phyloP scores from a whole-genome alignment of 176 grass and related monocot genomes.

The Melocanna baccifera region DNA sequence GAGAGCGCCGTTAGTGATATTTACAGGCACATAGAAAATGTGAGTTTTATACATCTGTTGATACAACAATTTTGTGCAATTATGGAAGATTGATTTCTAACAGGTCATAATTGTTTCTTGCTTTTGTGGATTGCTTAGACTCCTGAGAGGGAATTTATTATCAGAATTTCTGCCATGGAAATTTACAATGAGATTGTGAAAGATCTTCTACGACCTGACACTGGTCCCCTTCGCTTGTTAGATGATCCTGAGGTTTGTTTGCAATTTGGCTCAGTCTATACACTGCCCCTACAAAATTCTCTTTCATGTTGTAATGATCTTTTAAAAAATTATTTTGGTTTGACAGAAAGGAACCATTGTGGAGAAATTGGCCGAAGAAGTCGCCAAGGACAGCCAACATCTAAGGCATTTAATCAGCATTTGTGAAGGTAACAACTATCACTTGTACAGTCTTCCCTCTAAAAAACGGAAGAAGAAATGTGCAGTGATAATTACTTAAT shows the following conservation, averaged over 20 bases:
- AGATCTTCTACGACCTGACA: conserved; percentile 91
- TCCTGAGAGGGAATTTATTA: conserved; percentile 67
- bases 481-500: conserved; percentile 11
- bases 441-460: background rate
- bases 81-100: conserved; percentile 9
- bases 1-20: conserved; percentile 88
- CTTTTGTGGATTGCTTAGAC: conserved; percentile 46
- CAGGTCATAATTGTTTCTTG: conserved; percentile 8
- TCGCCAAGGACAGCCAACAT: conserved; percentile 69
- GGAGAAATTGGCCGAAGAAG: conserved; percentile 91
- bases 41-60: conserved; percentile 37
- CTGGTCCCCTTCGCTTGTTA: conserved; percentile 78
- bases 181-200: conserved; percentile 97
- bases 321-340: conserved; percentile 21
- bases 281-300: background rate
- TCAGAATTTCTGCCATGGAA: conserved; percentile 63
- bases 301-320: conserved; percentile 9
- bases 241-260: conserved; percentile 94
- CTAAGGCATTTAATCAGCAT: conserved; percentile 81
- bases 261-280: background rate
- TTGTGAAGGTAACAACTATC: conserved; percentile 62
- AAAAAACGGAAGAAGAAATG: conserved; percentile 9
- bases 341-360: conserved; percentile 90
- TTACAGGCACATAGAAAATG: conserved; percentile 53
- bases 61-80: background rate